A percentile compares a stretch with the other conserved stretches of the same genome.
Conservation (phyloP, 1,284 basidiomycete genomes). For the Retiboletus flavoniger region DNA sequence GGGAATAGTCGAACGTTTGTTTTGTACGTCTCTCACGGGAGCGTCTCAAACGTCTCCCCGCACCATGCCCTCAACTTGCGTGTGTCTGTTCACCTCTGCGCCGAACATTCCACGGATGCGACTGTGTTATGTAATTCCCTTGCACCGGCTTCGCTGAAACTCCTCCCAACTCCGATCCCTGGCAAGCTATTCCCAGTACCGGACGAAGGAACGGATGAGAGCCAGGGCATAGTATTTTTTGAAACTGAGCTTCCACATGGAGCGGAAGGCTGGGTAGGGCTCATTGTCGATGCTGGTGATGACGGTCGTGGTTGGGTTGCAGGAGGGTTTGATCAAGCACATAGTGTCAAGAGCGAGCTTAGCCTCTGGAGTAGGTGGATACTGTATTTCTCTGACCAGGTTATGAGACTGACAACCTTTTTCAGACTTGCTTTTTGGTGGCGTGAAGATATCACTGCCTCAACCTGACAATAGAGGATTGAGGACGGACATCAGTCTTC, state of each 20-base stretch:
- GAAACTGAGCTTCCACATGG: slow-evolving; percentile 45
- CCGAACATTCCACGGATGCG: slow-evolving; percentile 16
- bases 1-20: slow-evolving; percentile 38
- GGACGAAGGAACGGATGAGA: slow-evolving; percentile 67
- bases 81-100: slow-evolving; percentile 48
- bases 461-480: slow-evolving; percentile 26
- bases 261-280: slow-evolving; percentile 46
- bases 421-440: slow-evolving; percentile 42
- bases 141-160: slow-evolving; percentile 47
- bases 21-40: slow-evolving; percentile 60
- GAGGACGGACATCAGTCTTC: slow-evolving; percentile 41
- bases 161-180: slow-evolving; percentile 59
- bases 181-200: slow-evolving; percentile 60
- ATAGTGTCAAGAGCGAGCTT: slow-evolving; percentile 35
- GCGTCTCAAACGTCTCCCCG: slow-evolving; percentile 50
- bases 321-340: slow-evolving; percentile 46
- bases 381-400: slow-evolving; percentile 9
- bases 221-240: slow-evolving; percentile 66
- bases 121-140: slow-evolving; percentile 41
- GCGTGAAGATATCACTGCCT: slow-evolving; percentile 33
- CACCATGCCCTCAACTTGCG: slow-evolving; percentile 43
- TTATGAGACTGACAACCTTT: slow-evolving; percentile 14
- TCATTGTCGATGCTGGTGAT: slow-evolving; percentile 48
- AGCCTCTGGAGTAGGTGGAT: slow-evolving; percentile 47
- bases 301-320: slow-evolving; percentile 63